phyloP scores from a whole-genome alignment of 169 alveolate genomes.

The Cryptosporidium bovis region DNA sequence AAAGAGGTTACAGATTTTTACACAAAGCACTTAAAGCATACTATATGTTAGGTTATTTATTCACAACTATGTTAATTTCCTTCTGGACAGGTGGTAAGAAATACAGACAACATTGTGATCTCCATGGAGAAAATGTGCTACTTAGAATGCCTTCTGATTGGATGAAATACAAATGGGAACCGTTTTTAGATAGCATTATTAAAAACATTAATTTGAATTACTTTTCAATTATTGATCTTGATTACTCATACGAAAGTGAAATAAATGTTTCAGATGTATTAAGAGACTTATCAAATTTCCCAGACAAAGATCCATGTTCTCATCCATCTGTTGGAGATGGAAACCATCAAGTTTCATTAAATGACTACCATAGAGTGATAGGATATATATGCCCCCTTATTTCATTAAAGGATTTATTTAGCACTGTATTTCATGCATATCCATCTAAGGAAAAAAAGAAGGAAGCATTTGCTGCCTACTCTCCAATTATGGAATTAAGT shows the following conservation, averaged over 20 bases:
- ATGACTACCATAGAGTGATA: slow-evolving; percentile 21
- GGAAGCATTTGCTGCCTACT: slow-evolving; percentile 1
- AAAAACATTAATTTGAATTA: slow-evolving; percentile 22
- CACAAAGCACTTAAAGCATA: slow-evolving; percentile 8
- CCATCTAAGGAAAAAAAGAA: slow-evolving; percentile 3
- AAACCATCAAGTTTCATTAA: slow-evolving; percentile 11
- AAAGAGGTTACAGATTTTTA: slow-evolving; percentile 24
- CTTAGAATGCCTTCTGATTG: slow-evolving; percentile 40
- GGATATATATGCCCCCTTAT: slow-evolving; percentile 5
- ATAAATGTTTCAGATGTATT: slow-evolving; percentile 24
- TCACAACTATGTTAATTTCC: slow-evolving; percentile 4
- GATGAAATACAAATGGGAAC: slow-evolving; percentile 25
- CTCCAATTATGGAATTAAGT: slow-evolving; percentile 14
- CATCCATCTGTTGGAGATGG: slow-evolving; percentile 48
- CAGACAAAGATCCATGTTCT: slow-evolving; percentile 47
- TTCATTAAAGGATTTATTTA: neutral
- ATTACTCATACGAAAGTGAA: slow-evolving; percentile 54
- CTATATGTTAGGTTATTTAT: slow-evolving; percentile 15
- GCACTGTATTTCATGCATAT: neutral
- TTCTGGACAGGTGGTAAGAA: slow-evolving; percentile 60
- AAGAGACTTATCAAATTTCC: slow-evolving; percentile 26
- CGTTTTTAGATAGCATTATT: neutral
- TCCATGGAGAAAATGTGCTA: slow-evolving; percentile 34
- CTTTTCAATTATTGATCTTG: slow-evolving; percentile 35
- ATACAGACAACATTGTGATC: slow-evolving; percentile 62